Evolutionary conservation across 2,329 filamentous ascomycete species (phyloP).

Genomic region (Xylaria sp.): DNA sequence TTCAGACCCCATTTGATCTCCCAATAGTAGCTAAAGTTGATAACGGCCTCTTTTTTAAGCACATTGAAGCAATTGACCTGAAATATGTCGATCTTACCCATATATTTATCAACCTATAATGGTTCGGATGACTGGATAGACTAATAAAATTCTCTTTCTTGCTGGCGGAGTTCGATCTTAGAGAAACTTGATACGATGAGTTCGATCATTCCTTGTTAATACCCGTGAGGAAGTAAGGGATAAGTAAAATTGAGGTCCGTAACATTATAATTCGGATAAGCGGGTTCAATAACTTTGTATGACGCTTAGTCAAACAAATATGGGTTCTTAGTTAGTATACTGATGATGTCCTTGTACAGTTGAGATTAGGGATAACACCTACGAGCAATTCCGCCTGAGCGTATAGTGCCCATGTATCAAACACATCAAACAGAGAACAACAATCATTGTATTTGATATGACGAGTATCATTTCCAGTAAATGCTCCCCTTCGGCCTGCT

Average conservation of each 20-base stretch:
- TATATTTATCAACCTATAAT: background rate
- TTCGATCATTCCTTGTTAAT: slow-evolving; percentile 29
- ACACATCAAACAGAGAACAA: background rate
- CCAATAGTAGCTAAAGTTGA: slow-evolving; percentile 32
- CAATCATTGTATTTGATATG: background rate
- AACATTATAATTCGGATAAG: slow-evolving; percentile 5
- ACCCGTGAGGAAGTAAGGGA: slow-evolving; percentile 17
- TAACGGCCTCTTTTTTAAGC: slow-evolving; percentile 21
- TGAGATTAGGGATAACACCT: background rate
- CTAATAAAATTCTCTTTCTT: slow-evolving; percentile 19
- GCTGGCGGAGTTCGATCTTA: background rate
- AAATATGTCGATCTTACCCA: slow-evolving; percentile 22
- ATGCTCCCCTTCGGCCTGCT: background rate
- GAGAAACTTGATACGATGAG: slow-evolving; percentile 9
- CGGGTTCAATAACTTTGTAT: background rate
- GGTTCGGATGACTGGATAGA: slow-evolving; percentile 2
- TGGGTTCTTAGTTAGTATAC: background rate
- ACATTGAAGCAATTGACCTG: slow-evolving; percentile 34
- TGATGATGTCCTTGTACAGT: background rate
- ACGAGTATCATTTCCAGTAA: background rate
- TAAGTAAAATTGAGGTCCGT: slow-evolving; percentile 24
- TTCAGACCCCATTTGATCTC: slow-evolving; percentile 8
- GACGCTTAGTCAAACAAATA: background rate
- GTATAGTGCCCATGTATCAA: background rate
- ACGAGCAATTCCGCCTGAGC: background rate